Evolutionary conservation across 2,329 filamentous ascomycete species (phyloP).

Genomic region (Boeremia exigua): DNA sequence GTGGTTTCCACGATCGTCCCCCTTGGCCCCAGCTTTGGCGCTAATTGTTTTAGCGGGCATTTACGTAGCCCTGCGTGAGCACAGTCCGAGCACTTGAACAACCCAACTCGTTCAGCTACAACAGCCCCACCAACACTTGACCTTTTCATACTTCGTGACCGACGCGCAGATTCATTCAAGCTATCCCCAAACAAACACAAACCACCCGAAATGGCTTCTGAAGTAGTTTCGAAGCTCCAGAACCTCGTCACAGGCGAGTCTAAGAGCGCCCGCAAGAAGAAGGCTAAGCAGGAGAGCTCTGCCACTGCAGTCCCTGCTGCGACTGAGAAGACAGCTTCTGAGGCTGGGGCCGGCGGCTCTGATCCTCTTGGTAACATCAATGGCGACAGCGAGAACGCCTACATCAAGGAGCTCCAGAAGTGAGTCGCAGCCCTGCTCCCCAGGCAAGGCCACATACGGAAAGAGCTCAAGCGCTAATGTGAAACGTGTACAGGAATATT

Average conservation of each 20-base stretch:
- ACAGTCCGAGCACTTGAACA: conserved; percentile 12
- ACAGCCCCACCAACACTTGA: conserved; percentile 11
- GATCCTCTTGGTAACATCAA: conserved; percentile 54
- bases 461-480: conserved; percentile 24
- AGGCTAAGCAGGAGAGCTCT: conserved; percentile 51
- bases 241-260: conserved; percentile 63
- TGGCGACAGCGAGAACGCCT: conserved; percentile 75
- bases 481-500: conserved; percentile 68
- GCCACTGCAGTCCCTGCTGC: conserved; percentile 53
- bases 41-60: conserved; percentile 5
- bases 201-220: conserved; percentile 52
- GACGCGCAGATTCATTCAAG: conserved; percentile 23
- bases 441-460: conserved; percentile 1
- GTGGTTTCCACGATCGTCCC: conserved; percentile 7
- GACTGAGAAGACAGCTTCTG: conserved; percentile 43
- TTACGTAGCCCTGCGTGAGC: conserved; percentile 12
- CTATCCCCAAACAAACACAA: conserved; percentile 14
- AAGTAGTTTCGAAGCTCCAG: conserved; percentile 68
- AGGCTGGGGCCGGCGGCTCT: conserved; percentile 37
- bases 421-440: conserved; percentile 54
- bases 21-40: conserved; percentile 6
- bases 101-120: conserved; percentile 17
- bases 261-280: conserved; percentile 62
- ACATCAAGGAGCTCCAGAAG: conserved; percentile 91
- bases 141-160: conserved; percentile 9